A percentile compares a stretch with the other conserved stretches of the same genome.
These are phyloP conservation scores for Aspergillus panamensis DNA, from an alignment of 495 filamentous ascomycete genomes.

Conservation along the genomic window DNA sequence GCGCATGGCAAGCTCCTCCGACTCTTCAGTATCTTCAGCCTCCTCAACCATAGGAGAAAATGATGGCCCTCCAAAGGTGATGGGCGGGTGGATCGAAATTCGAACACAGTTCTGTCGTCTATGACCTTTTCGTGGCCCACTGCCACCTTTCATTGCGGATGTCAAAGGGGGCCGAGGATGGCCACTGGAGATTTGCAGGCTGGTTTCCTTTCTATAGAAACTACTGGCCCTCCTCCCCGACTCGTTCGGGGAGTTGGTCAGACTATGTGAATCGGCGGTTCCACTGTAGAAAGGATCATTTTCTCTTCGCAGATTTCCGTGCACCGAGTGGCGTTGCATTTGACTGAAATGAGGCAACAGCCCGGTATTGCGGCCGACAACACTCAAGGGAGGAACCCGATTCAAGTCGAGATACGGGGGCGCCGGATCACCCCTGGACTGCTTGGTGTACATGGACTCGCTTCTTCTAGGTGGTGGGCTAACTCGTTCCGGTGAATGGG, in stretches of 20 bases:
- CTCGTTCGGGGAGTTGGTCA: background rate
- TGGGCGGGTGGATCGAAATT: slow-evolving; percentile 45
- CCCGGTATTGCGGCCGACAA: slow-evolving; percentile 19
- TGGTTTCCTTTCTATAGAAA: slow-evolving; percentile 21
- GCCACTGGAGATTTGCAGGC: slow-evolving; percentile 24
- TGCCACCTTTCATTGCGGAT: slow-evolving; percentile 42
- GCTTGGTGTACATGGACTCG: slow-evolving; percentile 34
- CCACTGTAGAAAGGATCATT: slow-evolving; percentile 34
- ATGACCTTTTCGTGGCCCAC: slow-evolving; percentile 40
- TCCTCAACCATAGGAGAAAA: slow-evolving; percentile 43
- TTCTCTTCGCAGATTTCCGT: slow-evolving; percentile 24
- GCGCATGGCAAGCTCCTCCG: slow-evolving; percentile 29
- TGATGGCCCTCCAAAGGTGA: slow-evolving; percentile 34
- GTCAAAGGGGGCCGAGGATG: slow-evolving; percentile 27
- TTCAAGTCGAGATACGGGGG: slow-evolving; percentile 16
- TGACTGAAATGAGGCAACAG: slow-evolving; percentile 29
- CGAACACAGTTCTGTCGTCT: slow-evolving; percentile 48
- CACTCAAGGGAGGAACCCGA: slow-evolving; percentile 15
- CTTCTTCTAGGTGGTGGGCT: slow-evolving; percentile 33
- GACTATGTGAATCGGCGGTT: slow-evolving; percentile 2
- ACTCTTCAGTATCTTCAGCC: slow-evolving; percentile 36
- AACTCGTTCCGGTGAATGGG: slow-evolving; percentile 25
- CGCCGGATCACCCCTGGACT: slow-evolving; percentile 20
- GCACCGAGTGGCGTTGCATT: slow-evolving; percentile 29
- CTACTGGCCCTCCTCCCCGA: slow-evolving; percentile 11